Evolutionary conservation across 805 yeast genomes (phyloP), one percentile per base, ranked within the genome.

Genomic region (Schizosaccharomyces lindneri): DNA sequence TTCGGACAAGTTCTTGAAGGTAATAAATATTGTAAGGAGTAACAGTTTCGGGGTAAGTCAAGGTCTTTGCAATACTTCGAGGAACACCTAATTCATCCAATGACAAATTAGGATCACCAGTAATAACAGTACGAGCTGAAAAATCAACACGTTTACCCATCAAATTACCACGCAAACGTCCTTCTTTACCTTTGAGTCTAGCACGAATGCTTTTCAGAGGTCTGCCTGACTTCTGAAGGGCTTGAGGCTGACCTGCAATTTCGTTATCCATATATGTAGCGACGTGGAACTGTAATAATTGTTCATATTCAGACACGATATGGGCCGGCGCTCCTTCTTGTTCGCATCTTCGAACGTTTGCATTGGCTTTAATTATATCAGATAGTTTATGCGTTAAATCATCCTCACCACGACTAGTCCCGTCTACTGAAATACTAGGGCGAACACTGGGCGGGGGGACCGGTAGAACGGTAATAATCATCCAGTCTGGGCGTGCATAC

Each of bases 381-480:
- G 97, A 97, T 66, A 93, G 78, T 73, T 93, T 93, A 72, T 89
- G 93, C 1, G 99, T 93, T 74, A 93, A 83, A 78, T 93, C 99
- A 80, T 93, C 99, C 73, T 93, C 98, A 67, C 97, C 97, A 75
- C 98, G 83, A 64, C 95, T 96, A 11, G 97, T 87, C 71, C 93
- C 98, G 67, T 93, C 93, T 69, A 93, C 89, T 1, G 98, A 96
- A 75, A 93, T 93, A 29, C 95, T 86, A 11, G 99, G 99, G 73
- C 99, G 84, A 43, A 93, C 99, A 43, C 97, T 97, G 64, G 99
- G 99, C 61, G 99, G 99, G 55, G 99, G 99, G 21, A 93, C 98
- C 1, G 99, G 98, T 68, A 93, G 77, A n/a, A 93, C 97, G 1
- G 97, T 88, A 66, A 93, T 80, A 64, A 93, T 78, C 82, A 93